Base-by-base conservation (phyloP, 495 filamentous ascomycete species). In the Neurospora tetraspora region DNA sequence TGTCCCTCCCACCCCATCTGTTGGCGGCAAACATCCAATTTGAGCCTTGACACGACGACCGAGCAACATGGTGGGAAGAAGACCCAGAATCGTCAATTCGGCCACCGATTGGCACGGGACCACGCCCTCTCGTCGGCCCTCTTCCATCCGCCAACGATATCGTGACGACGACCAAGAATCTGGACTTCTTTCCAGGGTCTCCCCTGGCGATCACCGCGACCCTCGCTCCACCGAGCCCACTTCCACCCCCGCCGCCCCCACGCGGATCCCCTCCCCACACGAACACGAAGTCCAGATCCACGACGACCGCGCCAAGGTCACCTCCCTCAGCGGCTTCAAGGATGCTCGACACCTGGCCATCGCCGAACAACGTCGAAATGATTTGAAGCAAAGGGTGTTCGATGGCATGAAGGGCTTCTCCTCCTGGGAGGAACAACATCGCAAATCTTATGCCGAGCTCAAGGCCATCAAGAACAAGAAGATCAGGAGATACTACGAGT, bases 391-490 rank as follows among this genome's bases (percentile, higher is more conserved):
- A 39, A 80, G 80, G 71, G 74, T 87, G 4, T 74, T 85, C 23
- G 77, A 84, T n/a, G 81, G 78, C 69, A 80, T 72, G 69, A 39
- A 38, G 11, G 71, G 68, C 36, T 43, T 88, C 20, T 78, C 87
- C 39, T 74, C 78, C 18, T 74, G 78, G 12, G 74, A 72, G 2
- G 71, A 85, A 6, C 74, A 81, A 12, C 85, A 74, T 72, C 78
- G 85, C 16, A 86, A 86, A 73, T 82, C 77, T 38, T 78, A 82
- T 36, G 78, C 82, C 3, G 82, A 88, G 42, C 79, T 84, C 39
- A 85, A 85, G 69, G 73, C 68, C 3, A 85, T 88, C 69, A 79
- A 83, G 74, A 81, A 83, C 68, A 86, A 86, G 74, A 84, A 84
- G 73, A 73, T 88, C 1, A 71, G 82, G 5, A 40, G 69, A 8